Evolutionary conservation across 1,284 basidiomycete genomes (phyloP).

Genomic region (Ceratobasidium sp.): DNA sequence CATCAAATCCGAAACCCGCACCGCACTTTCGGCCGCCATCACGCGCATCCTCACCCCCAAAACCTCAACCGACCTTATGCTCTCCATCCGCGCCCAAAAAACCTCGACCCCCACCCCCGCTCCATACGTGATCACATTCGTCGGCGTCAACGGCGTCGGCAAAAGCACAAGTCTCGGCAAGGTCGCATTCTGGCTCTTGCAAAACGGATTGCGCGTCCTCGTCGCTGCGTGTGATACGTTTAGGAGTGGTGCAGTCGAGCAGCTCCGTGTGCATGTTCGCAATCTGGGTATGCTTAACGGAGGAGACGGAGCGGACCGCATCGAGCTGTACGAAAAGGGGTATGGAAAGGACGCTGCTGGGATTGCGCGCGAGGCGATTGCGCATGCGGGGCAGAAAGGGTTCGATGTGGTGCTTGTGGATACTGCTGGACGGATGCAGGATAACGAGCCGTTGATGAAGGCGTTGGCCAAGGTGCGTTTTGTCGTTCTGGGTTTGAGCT

Average conservation of each 20-base stretch:
- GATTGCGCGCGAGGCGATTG: slow-evolving; percentile 94
- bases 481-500: slow-evolving; percentile 15
- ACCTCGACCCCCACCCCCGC: slow-evolving; percentile 60
- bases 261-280: slow-evolving; percentile 93
- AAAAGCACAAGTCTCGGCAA: slow-evolving; percentile 99
- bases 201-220: slow-evolving; percentile 90
- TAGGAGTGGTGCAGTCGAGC: slow-evolving; percentile 96
- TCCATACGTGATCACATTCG: slow-evolving; percentile 95
- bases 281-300: slow-evolving; percentile 88
- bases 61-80: slow-evolving; percentile 92
- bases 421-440: slow-evolving; percentile 98
- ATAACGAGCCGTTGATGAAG: slow-evolving; percentile 98
- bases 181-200: slow-evolving; percentile 98
- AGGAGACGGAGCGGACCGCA: slow-evolving; percentile 52
- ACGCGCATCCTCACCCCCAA: slow-evolving; percentile 96
- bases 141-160: slow-evolving; percentile 99
- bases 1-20: slow-evolving; percentile 83
- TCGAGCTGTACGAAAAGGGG: slow-evolving; percentile 95
- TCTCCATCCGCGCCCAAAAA: slow-evolving; percentile 73
- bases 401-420: slow-evolving; percentile 97
- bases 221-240: slow-evolving; percentile 99
- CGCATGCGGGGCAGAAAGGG: slow-evolving; percentile 83
- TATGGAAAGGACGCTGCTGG: slow-evolving; percentile 99
- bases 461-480: slow-evolving; percentile 85
- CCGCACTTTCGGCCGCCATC: slow-evolving; percentile 84